phyloP scores from a whole-genome alignment of 1,284 basidiomycete species.

The Vanrija pseudolonga region DNA sequence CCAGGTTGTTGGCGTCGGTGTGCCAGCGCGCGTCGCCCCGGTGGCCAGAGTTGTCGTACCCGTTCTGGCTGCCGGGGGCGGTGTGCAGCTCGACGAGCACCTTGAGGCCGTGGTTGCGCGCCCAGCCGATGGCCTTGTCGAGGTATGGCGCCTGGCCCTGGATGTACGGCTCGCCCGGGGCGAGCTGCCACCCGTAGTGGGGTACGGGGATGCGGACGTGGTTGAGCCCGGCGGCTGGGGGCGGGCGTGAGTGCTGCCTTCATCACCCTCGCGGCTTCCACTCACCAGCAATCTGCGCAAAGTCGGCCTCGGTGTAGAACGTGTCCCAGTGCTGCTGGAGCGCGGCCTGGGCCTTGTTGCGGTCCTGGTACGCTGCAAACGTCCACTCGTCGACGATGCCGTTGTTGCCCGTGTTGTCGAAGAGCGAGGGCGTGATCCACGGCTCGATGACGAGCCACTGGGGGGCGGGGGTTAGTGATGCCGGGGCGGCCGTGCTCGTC shows the following conservation, averaged over 20 bases:
- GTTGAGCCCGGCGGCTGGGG: conserved; percentile 61
- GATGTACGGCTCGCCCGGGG: background rate
- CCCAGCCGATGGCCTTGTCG: conserved; percentile 69
- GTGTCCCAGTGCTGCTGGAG: conserved; percentile 45
- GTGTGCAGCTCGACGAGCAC: conserved; percentile 67
- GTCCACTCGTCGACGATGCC: conserved; percentile 80
- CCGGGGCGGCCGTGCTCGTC: no score
- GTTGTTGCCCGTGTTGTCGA: conserved; percentile 68
- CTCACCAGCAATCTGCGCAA: conserved; percentile 70
- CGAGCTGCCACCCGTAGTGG: conserved; percentile 45
- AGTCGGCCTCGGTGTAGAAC: conserved; percentile 74
- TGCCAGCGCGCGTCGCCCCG: conserved; percentile 1
- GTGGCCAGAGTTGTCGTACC: conserved; percentile 79
- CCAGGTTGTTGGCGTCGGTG: background rate
- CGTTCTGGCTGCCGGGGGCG: conserved; percentile 76
- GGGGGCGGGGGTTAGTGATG: background rate
- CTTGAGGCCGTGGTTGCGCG: conserved; percentile 68
- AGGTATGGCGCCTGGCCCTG: conserved; percentile 49
- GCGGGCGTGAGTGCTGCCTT: conserved; percentile 7
- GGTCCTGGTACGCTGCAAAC: conserved; percentile 52
- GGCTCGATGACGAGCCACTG: conserved; percentile 3
- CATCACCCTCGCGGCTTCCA: background rate
- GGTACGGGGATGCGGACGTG: conserved; percentile 78
- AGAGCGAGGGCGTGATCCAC: conserved; percentile 66
- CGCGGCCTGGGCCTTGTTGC: conserved; percentile 26